phyloP scores from a whole-genome alignment of 1,284 basidiomycete species.

The Sporisorium iseilematis-ciliati region DNA sequence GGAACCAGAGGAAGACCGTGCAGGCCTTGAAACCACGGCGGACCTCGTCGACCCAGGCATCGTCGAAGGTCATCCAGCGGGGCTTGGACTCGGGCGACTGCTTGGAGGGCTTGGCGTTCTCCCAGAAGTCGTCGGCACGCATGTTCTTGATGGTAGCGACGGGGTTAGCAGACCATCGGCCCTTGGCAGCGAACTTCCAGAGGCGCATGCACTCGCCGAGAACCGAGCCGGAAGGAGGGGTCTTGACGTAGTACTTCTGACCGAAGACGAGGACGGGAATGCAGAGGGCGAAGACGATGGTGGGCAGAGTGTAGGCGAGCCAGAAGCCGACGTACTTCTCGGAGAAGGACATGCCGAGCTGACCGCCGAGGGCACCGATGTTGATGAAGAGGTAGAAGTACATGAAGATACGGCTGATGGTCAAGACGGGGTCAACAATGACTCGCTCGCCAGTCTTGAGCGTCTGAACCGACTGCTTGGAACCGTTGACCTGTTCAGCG shows the following conservation, averaged over 20 bases:
- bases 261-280: conserved; percentile 80
- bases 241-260: conserved; percentile 77
- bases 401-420: conserved; percentile 71
- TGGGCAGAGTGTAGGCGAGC: conserved; percentile 71
- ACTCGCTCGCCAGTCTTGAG: conserved; percentile 79
- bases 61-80: conserved; percentile 72
- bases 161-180: conserved; percentile 70
- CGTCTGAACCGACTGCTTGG: conserved; percentile 57
- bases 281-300: conserved; percentile 71
- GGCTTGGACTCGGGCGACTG: conserved; percentile 70
- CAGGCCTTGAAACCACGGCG: conserved; percentile 85
- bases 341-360: conserved; percentile 70
- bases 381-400: conserved; percentile 70
- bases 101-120: conserved; percentile 77
- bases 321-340: conserved; percentile 71
- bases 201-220: conserved; percentile 74
- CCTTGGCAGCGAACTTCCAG: conserved; percentile 64
- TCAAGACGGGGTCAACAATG: conserved; percentile 82
- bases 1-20: conserved; percentile 81
- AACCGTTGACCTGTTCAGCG: conserved; percentile 72
- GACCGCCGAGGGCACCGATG: conserved; percentile 66
- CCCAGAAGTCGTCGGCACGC: conserved; percentile 81
- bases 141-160: conserved; percentile 57
- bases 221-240: conserved; percentile 83
- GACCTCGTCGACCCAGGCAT: conserved; percentile 81